Base-by-base conservation (phyloP, 306 rosid genomes). In the Crotalaria pallida region DNA sequence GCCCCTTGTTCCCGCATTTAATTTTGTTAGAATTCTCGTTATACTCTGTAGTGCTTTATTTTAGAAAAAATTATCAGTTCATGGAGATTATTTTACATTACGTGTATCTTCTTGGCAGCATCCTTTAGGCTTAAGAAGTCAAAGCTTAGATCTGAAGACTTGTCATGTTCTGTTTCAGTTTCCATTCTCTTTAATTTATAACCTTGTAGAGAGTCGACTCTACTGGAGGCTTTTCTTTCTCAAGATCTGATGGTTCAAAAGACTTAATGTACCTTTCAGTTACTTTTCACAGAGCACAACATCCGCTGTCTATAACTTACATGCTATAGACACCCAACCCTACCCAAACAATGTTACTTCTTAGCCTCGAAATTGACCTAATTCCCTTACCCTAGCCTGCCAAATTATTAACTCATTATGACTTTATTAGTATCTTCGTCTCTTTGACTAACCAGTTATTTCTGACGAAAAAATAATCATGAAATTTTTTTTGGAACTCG, bases 161-260 rank as follows among this genome's bases (percentile, higher is more conserved):
- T 27, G 61, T 16, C 48, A 29, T 67, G 27, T 49, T 49, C 11
- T 44, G n/a, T 70, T 63, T 72, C 69, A 36, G 27, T 49, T 71
- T 77, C 17, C 58, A 44, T n/a, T 72, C 55, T 56, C 73, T 48
- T 72, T 43, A 34, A n/a, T 69, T 51, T 18, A 13, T 58, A 69
- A 26, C 60, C 44, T 47, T 58, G 50, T 19, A 22, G 43, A 43
- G 45, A 33, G 19, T 22, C 44, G 57, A 57, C 16, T 43, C 27
- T 51, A 38, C 56, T 22, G 1, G 40, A 68, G 57, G 17, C 17
- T 49, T 50, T 77, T 41, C 36, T 69, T 65, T 52, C 45, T 11
- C 31, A 31, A 58, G 22, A 57, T 57, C 29, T 74, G 58, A 27
- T 45, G 36, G n/a, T n/a, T 53, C 61, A 18, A 34, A 59, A 16